These are phyloP conservation scores for Lachnellula cervina DNA, from an alignment of 2,329 filamentous ascomycete genomes.

Conservation along the genomic window DNA sequence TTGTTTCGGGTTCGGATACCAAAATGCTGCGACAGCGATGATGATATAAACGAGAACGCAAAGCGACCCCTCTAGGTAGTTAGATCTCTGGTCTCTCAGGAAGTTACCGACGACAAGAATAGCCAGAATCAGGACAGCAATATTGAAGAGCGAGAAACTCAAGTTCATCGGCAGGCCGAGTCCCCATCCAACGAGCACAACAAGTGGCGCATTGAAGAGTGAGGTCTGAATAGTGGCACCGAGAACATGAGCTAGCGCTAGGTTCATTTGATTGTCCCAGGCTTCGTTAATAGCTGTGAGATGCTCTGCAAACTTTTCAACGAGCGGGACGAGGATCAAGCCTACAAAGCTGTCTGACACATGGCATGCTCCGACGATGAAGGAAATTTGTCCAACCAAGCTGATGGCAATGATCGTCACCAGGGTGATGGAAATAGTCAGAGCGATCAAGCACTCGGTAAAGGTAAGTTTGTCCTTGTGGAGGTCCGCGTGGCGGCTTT, in stretches of 20 bases:
- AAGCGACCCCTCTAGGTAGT: slow-evolving; percentile 82
- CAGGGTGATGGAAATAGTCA: slow-evolving; percentile 59
- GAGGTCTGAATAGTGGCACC: slow-evolving; percentile 87
- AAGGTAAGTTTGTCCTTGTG: slow-evolving; percentile 67
- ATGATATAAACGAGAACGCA: slow-evolving; percentile 65
- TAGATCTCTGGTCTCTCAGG: slow-evolving; percentile 79
- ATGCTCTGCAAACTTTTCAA: slow-evolving; percentile 84
- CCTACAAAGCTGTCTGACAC: slow-evolving; percentile 58
- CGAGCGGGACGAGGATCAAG: slow-evolving; percentile 73
- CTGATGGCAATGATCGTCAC: slow-evolving; percentile 71
- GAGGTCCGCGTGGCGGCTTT: slow-evolving; percentile 56
- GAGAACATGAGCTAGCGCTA: slow-evolving; percentile 79
- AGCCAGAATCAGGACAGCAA: slow-evolving; percentile 73
- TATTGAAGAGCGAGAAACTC: slow-evolving; percentile 83
- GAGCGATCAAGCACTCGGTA: slow-evolving; percentile 64
- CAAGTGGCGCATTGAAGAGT: slow-evolving; percentile 78
- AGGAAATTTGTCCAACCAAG: slow-evolving; percentile 67
- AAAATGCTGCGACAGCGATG: slow-evolving; percentile 54
- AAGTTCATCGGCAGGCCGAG: slow-evolving; percentile 66
- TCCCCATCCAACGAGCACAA: slow-evolving; percentile 81
- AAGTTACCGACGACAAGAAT: slow-evolving; percentile 87
- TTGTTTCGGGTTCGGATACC: slow-evolving; percentile 44
- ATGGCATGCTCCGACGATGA: slow-evolving; percentile 46
- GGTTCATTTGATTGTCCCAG: slow-evolving; percentile 77
- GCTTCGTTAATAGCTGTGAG: slow-evolving; percentile 81